These are phyloP conservation scores for Citeromyces siamensis DNA, from an alignment of 1,139 yeast genomes.

Conservation along the genomic window DNA sequence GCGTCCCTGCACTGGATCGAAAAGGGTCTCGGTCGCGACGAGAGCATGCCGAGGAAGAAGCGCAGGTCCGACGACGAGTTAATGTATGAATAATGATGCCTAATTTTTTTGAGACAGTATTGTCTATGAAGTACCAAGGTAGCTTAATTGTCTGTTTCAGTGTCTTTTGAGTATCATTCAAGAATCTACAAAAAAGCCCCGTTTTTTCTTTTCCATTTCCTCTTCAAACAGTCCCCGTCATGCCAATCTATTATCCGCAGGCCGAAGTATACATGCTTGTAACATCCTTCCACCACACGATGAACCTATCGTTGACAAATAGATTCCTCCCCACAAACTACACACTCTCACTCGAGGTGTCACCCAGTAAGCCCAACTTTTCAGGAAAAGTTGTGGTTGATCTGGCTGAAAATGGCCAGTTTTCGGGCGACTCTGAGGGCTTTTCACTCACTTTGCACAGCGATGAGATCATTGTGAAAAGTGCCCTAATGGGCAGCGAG, in stretches of 20 bases:
- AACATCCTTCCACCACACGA: no score
- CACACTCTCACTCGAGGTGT: constrained; percentile 26
- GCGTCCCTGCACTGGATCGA: constrained; percentile 21
- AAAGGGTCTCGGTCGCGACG: background rate
- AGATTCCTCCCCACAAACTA: constrained; percentile 30
- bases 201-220: no score
- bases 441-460: constrained; percentile 29
- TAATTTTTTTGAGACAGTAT: no score
- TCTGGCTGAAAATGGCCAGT: constrained; percentile 16
- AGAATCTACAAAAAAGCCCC: no score
- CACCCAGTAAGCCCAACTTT: constrained; percentile 44
- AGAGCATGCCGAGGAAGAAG: background rate
- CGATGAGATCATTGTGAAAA: constrained; percentile 25
- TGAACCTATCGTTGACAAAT: constrained; percentile 18
- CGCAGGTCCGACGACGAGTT: background rate
- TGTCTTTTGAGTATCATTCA: no score
- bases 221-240: no score
- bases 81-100: background rate
- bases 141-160: no score
- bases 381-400: constrained; percentile 30
- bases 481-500: constrained; percentile 15
- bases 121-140: no score
- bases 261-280: no score
- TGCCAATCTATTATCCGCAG: no score
- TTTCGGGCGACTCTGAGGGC: constrained; percentile 6